Base-by-base conservation (phyloP, 306 rosid species). In the Prunus mongolica region DNA sequence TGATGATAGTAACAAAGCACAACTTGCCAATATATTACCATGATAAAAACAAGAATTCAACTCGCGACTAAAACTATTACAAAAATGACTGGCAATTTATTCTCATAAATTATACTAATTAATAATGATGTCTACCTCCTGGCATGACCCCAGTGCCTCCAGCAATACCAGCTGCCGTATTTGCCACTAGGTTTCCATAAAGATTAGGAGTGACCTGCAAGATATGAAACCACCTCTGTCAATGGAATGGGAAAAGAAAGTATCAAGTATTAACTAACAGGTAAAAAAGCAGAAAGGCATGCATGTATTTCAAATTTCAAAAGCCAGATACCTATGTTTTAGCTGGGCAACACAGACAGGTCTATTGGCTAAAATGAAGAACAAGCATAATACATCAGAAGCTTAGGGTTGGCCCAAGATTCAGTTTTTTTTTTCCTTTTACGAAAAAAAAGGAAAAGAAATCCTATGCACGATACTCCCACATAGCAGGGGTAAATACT, bases 81-180 rank as follows among this genome's bases (percentile, higher is more conserved):
- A 32, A 1, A 27, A 60, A 10, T 73, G 16, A 18, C 32, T 3
- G 8, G 30, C 1, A 28, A 19, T 24, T 45, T 24, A 8, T 16
- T 49, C 8, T 9, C 45, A 44, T 41, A 14, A 56, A 78, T 18
- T 15, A 52, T 2, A 54, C 14, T 28, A 67, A 9, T 61, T 49
- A 24, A 25, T 11, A 65, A 24, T 3, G 7, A 45, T 45, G 32
- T 41, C 50, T 87, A 93, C 98, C 98, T 88, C 97, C 98, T 0
- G 97, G 98, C 98, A 94, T 94, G 85, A 94, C 95, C 61, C 98
- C 98, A 5, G 98, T 94, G 81, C 98, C 98, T 78, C 97, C 96
- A 25, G 97, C 98, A 79, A 95, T 95, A 78, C 98, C 97, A 73
- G 98, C 97, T 18, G 98, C 97, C 18, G 97, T 95, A 82, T 95